Evolutionary conservation across 306 rosid genomes (phyloP), one percentile per base, ranked within the genome.

Genomic region (Rosa chinensis): DNA sequence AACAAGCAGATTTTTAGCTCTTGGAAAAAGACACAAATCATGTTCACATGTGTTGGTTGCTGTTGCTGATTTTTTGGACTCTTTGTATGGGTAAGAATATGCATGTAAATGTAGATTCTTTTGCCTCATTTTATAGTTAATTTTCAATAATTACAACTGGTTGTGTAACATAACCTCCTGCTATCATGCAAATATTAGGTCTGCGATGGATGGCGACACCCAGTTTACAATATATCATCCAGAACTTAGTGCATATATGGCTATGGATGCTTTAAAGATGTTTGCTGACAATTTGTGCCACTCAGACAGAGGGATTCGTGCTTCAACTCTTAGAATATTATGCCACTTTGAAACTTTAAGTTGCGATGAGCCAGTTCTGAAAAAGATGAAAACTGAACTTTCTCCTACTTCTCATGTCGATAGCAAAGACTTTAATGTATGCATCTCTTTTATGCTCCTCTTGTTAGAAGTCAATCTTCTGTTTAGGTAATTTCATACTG

Each of bases 11-110:
- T 72, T 89, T 82, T 77, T 91, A 74, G 76, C 69, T 84, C 87
- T 89, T 82, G 98, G 91, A 56, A 90, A 84, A 78, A 88, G 85
- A 80, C 88, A 92, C 58, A 89, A 75, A 69, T 91, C 91, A 75
- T 87, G 92, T 79, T 56, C 89, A 64, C 92, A 76, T 61, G 90
- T 92, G 35, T 77, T 95, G 86, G 74, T 66, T 66, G 99, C 94
- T 81, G 96, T 95, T 72, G 96, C 96, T 88, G 88, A 82, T 50
- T 89, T 87, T 84, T 88, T 95, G 87, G 99, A 95, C 76, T 67
- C 77, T 63, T 72, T 77, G 71, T 80, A 86, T 73, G 94, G 98
- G 99, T 95, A 83, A 75, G 97, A 40, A 82, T 77, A 23, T 74
- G 66, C 32, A 42, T 56, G 9, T 75, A 39, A 66, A 52, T 58